Percentiles rank a stretch among this genome's conserved stretches.
These are phyloP conservation scores for Talaromyces rugulosus DNA, from an alignment of 2,329 filamentous ascomycete species.

Conservation along the genomic window DNA sequence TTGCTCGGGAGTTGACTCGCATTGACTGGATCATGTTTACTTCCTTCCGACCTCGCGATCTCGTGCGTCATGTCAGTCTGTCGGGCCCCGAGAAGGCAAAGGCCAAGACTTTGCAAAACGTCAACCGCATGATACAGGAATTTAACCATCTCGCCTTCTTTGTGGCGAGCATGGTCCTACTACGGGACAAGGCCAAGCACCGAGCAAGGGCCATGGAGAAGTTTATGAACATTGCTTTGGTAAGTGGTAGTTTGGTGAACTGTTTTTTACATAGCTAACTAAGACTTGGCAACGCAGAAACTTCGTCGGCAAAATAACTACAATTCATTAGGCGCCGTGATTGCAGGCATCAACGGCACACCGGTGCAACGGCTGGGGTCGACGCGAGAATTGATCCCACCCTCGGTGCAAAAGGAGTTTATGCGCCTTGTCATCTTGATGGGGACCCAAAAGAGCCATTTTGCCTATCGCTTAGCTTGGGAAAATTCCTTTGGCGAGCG, in stretches of 20 bases:
- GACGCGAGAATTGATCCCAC: slow-evolving; percentile 71
- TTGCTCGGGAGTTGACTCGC: slow-evolving; percentile 86
- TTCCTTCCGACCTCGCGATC: slow-evolving; percentile 85
- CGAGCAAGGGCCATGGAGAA: slow-evolving; percentile 87
- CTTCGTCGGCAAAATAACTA: slow-evolving; percentile 93
- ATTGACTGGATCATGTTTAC: slow-evolving; percentile 99
- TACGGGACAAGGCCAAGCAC: slow-evolving; percentile 95
- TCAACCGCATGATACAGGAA: slow-evolving; percentile 90
- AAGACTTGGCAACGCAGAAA: slow-evolving; percentile 47
- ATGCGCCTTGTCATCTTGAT: slow-evolving; percentile 86
- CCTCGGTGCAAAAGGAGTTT: slow-evolving; percentile 74
- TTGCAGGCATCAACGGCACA: slow-evolving; percentile 86
- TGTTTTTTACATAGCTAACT: slow-evolving; percentile 10
- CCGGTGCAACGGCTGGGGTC: slow-evolving; percentile 78
- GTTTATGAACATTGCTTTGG: slow-evolving; percentile 80
- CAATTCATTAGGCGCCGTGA: slow-evolving; percentile 87
- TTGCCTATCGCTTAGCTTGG: slow-evolving; percentile 95
- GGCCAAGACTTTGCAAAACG: slow-evolving; percentile 72
- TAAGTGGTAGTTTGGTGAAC: slow-evolving; percentile 20
- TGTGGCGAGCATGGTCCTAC: slow-evolving; percentile 76
- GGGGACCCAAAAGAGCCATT: slow-evolving; percentile 87
- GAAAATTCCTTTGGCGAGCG: slow-evolving; percentile 86
- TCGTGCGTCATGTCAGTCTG: slow-evolving; percentile 85
- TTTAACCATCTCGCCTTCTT: slow-evolving; percentile 83
- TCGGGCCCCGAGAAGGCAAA: slow-evolving; percentile 49